phyloP scores from a whole-genome alignment of 176 grass and related monocot species.

The Aegilops sharonensis region DNA sequence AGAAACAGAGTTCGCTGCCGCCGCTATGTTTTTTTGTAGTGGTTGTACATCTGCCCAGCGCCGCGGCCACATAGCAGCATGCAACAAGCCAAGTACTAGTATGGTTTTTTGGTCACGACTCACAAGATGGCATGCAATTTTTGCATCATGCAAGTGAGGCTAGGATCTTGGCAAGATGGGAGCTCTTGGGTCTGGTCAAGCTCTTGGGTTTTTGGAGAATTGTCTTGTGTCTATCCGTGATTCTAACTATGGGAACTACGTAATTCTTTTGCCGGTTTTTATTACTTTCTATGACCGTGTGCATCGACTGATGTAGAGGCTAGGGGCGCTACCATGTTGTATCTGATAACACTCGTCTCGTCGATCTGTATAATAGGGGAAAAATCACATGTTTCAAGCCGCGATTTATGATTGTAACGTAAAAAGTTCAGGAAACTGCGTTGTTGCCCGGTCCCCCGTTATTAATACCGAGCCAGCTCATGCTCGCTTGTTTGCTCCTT shows the following conservation, averaged over 20 bases:
- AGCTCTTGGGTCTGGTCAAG: neutral
- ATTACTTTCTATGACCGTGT: neutral
- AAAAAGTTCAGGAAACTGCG: neutral
- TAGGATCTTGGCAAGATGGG: neutral
- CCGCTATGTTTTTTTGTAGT: neutral
- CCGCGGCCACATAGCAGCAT: slow-evolving; percentile 14
- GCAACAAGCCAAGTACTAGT: neutral
- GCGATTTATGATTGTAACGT: neutral
- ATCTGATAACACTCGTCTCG: neutral
- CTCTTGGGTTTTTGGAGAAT: neutral
- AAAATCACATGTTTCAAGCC: neutral
- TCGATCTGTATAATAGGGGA: neutral
- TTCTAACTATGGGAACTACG: neutral
- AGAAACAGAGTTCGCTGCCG: neutral
- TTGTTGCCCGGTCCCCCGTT: neutral
- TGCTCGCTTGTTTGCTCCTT: neutral
- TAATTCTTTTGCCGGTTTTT: neutral
- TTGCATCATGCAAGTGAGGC: too few species aligned
- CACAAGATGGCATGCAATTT: neutral
- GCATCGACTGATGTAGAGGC: neutral
- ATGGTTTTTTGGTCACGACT: neutral
- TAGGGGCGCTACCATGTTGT: neutral
- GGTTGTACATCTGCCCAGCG: neutral
- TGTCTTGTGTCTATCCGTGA: neutral
- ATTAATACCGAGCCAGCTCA: neutral